phyloP scores from a whole-genome alignment of 768 basidiomycete genomes.

The Candolleomyces efflorescens region DNA sequence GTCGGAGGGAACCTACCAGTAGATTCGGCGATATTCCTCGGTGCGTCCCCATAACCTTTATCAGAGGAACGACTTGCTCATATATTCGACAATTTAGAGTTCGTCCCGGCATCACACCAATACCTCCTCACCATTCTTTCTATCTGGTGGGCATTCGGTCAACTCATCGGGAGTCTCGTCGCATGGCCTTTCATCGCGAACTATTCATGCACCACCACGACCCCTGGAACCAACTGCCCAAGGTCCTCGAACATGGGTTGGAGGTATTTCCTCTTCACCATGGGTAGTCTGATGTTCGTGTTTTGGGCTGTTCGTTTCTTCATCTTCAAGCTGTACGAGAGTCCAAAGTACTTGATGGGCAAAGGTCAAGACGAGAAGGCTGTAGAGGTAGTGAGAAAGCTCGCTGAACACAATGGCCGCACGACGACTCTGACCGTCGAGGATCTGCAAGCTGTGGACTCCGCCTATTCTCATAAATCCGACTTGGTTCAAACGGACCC shows the following conservation, averaged over 20 bases:
- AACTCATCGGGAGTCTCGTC: conserved; percentile 56
- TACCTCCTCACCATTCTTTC: conserved; percentile 73
- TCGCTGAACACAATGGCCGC: conserved; percentile 61
- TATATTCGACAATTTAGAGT: conserved; percentile 49
- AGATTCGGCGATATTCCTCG: conserved; percentile 73
- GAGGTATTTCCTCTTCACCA: conserved; percentile 70
- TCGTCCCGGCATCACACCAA: conserved; percentile 67
- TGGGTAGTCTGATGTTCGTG: conserved; percentile 68
- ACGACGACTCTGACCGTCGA: conserved; percentile 44
- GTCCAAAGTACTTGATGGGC: conserved; percentile 73
- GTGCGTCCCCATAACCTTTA: conserved; percentile 24
- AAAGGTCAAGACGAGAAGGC: conserved; percentile 62
- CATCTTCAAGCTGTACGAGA: conserved; percentile 65
- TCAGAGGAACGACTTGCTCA: no score
- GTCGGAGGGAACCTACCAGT: conserved; percentile 70
- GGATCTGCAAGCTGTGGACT: conserved; percentile 29
- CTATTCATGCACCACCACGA: conserved; percentile 50
- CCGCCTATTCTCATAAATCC: not conserved
- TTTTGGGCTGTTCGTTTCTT: conserved; percentile 48
- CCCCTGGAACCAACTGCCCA: conserved; percentile 29
- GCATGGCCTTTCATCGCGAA: conserved; percentile 74
- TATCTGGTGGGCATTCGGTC: conserved; percentile 79
- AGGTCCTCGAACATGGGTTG: conserved; percentile 61
- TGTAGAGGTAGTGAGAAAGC: conserved; percentile 54
- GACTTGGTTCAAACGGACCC: not conserved